Percentiles rank a stretch among this genome's conserved stretches.
phyloP scores from a whole-genome alignment of 768 basidiomycete genomes.

The Mycena vulgaris region DNA sequence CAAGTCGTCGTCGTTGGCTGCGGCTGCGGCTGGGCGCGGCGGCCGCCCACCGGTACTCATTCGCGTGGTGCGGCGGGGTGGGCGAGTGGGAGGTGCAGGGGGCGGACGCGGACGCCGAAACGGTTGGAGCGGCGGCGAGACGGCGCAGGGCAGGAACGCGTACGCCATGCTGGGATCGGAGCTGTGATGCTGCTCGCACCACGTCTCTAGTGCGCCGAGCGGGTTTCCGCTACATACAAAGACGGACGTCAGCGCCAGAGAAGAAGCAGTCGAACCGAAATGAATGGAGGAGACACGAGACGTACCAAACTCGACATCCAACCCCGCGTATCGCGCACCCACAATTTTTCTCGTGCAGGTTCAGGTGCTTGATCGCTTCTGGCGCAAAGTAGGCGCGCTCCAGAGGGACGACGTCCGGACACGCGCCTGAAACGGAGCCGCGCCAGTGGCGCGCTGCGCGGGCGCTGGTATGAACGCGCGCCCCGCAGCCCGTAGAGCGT shows the following conservation, averaged over 20 bases:
- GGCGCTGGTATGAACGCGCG: slow-evolving; percentile 3
- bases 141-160: slow-evolving; percentile 11
- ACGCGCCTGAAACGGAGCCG: not conserved
- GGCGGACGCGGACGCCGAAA: not conserved
- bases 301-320: slow-evolving; percentile 11
- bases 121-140: slow-evolving; percentile 8
- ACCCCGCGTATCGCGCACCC: slow-evolving; percentile 10
- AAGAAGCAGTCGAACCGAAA: not conserved
- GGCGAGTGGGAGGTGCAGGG: not conserved
- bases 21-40: no score
- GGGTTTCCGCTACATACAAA: slow-evolving; percentile 4
- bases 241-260: not conserved
- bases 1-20: not conserved
- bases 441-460: not conserved
- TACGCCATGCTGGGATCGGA: not conserved
- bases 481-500: slow-evolving; percentile 10
- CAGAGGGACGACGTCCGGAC: slow-evolving; percentile 4
- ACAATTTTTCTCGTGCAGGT: slow-evolving; percentile 12
- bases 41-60: not conserved
- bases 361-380: not conserved
- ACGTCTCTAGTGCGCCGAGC: slow-evolving; percentile 5
- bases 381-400: slow-evolving; percentile 10
- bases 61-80: slow-evolving; percentile 7
- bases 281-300: not conserved
- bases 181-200: not conserved